A percentile compares a stretch with the other conserved stretches of the same genome.
Evolutionary conservation across 1,284 basidiomycete species (phyloP).

Genomic region (Cryptococcus sp.): DNA sequence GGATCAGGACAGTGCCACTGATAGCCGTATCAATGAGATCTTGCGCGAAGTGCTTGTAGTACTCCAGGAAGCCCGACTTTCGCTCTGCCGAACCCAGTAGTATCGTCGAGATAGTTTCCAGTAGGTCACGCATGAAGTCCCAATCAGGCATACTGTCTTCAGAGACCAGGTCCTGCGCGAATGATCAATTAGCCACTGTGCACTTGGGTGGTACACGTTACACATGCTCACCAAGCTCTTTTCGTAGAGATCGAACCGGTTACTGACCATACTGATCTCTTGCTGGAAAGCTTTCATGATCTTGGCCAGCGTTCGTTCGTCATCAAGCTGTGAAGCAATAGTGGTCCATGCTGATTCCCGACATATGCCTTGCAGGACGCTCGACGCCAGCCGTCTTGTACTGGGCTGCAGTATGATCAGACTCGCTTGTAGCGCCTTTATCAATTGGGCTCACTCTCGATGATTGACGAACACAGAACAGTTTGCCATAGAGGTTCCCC

Average conservation of each 20-base stretch:
- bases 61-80: not conserved
- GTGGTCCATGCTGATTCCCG: not conserved
- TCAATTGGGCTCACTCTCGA: not conserved
- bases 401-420: not conserved
- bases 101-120: slow-evolving; percentile 5
- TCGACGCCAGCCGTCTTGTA: slow-evolving; percentile 28
- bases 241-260: slow-evolving; percentile 30
- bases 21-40: slow-evolving; percentile 5
- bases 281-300: slow-evolving; percentile 10
- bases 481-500: slow-evolving; percentile 9
- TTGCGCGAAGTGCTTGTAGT: not conserved
- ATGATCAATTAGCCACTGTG: not conserved
- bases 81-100: slow-evolving; percentile 1
- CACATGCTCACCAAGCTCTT: slow-evolving; percentile 33
- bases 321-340: not conserved
- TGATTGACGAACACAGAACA: slow-evolving; percentile 9
- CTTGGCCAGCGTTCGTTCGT: not conserved
- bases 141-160: slow-evolving; percentile 7
- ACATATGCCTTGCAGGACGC: slow-evolving; percentile 13
- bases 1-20: slow-evolving; percentile 6
- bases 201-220: too few relatives aligned
- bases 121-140: slow-evolving; percentile 3
- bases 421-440: too few relatives aligned
- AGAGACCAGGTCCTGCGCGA: slow-evolving; percentile 13
- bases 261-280: slow-evolving; percentile 14